Evolutionary conservation across 345 rosid genomes (phyloP), one percentile per base, ranked within the genome.

Genomic region (Euclidium syriacum): DNA sequence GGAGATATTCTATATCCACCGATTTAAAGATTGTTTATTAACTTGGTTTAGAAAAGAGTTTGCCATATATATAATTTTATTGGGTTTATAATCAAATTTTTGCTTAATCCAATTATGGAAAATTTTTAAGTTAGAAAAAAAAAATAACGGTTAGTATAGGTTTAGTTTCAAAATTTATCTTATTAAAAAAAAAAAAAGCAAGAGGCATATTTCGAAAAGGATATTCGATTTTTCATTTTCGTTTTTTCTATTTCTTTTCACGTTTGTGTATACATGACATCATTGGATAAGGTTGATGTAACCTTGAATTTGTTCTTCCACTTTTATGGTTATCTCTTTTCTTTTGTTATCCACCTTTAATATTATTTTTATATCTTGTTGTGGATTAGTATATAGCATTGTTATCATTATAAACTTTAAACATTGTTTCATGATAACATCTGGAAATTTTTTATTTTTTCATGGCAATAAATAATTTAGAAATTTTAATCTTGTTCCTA

Each of bases 231-330:
- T 52, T 58, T 42, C 22, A 23, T 35, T 2, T n/a, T n/a, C n/a
- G n/a, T 32, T 29, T 35, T 49, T 49, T 47, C 51, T 52, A 12
- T 50, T 41, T 50, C 7, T 23, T 26, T 8, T 38, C 38, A 10
- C 30, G 32, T 34, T n/a, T 69, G 34, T 36, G 35, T 25, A 15
- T 26, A 52, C 53, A 35, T 60, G 55, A 62, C 61, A 52, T 60
- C 61, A 42, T 26, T 68, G 62, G 67, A 69, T 61, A 61, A 61
- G 14, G 73, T 69, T 69, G 73, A 69, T 69, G 73, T 69, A 52
- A 69, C 67, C 62, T 69, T 42, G 12, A 61, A 52, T 60, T 43
- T 43, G 61, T 27, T 61, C 18, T 44, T 61, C 40, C 49, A 52
- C 34, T 52, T 52, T 52, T 24, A 43, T 52, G 54, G 42, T 33